Base-by-base conservation (phyloP, 352 stramenopile genomes). In the Pythium dissotocum region DNA sequence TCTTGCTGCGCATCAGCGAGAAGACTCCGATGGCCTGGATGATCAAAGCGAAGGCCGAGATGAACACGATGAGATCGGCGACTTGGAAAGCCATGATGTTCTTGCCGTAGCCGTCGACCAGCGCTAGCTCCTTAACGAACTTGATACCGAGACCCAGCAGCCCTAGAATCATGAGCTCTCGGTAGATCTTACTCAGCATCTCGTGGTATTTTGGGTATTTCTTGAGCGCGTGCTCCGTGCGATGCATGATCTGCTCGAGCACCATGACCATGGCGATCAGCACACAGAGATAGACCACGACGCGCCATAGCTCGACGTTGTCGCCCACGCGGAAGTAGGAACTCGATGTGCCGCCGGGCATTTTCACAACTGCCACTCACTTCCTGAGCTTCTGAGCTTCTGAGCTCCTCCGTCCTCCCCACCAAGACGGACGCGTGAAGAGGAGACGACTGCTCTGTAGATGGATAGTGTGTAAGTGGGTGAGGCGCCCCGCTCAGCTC, bases 141-240 rank as follows among this genome's bases (percentile, higher is more conserved):
- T 80, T 80, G 63, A 80, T 73, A 7, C 73, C 52, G 35, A 80
- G 63, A 36, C 70, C 69, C 40, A 80, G 70, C 21, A 80, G 52
- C 2, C 74, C 74, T 14, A 72, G 59, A 57, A 68, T 72, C 66
- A 68, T 68, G 28, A 72, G 54, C 32, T 72, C 67, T 33, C 67
- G 26, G n/a, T 61, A 89, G 10, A 72, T 73, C 48, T 89, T 90
- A 7, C 69, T 79, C 24, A 89, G 60, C 75, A 91, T 91, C 26
- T 89, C 76, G 55, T 85, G 63, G 61, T 88, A 91, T 62, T 89
- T 91, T 18, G 78, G 76, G 58, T 82, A 85, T 28, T 67, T 71
- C 4, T 76, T 61, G 28, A 87, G 64, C 58, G 75, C 67, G 63
- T 87, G 76, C 40, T 91, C 77, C 8, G 87, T 63, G 21, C 65